Conservation (phyloP, 805 yeast genomes). For the Zygosaccharomyces bailii region DNA sequence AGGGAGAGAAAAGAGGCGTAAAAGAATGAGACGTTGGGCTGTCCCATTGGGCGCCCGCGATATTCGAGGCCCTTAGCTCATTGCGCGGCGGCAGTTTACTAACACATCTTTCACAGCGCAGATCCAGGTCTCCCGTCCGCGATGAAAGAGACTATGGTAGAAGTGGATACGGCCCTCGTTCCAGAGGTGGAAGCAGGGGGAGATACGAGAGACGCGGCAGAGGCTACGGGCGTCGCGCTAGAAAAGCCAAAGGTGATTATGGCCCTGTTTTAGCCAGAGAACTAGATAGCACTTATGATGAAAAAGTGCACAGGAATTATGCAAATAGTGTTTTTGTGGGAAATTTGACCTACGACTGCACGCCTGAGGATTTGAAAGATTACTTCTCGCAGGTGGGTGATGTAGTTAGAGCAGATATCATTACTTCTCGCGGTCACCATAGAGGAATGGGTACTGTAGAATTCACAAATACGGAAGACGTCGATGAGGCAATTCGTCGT, state of each 20-base stretch:
- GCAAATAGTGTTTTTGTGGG: slow-evolving; percentile 68
- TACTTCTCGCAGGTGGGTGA: slow-evolving; percentile 56
- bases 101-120: slow-evolving; percentile 9
- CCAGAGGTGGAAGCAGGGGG: slow-evolving; percentile 33
- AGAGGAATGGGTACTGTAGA: slow-evolving; percentile 91
- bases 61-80: background rate
- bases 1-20: background rate
- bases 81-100: slow-evolving; percentile 1
- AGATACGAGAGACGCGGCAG: slow-evolving; percentile 31
- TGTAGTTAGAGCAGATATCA: slow-evolving; percentile 76
- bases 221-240: slow-evolving; percentile 27
- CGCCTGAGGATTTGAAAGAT: slow-evolving; percentile 55
- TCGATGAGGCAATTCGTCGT: slow-evolving; percentile 62
- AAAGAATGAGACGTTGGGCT: background rate
- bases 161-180: slow-evolving; percentile 41
- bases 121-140: slow-evolving; percentile 27
- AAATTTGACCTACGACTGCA: slow-evolving; percentile 61
- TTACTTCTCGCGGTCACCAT: slow-evolving; percentile 69
- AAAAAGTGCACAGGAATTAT: slow-evolving; percentile 52
- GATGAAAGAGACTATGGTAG: slow-evolving; percentile 33
- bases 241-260: slow-evolving; percentile 22
- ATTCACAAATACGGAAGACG: slow-evolving; percentile 62
- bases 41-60: background rate
- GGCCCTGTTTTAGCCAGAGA: slow-evolving; percentile 20
- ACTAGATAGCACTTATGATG: slow-evolving; percentile 30